Base-by-base conservation (phyloP, 2,329 filamentous ascomycete species). In the Beauveria medogensis region DNA sequence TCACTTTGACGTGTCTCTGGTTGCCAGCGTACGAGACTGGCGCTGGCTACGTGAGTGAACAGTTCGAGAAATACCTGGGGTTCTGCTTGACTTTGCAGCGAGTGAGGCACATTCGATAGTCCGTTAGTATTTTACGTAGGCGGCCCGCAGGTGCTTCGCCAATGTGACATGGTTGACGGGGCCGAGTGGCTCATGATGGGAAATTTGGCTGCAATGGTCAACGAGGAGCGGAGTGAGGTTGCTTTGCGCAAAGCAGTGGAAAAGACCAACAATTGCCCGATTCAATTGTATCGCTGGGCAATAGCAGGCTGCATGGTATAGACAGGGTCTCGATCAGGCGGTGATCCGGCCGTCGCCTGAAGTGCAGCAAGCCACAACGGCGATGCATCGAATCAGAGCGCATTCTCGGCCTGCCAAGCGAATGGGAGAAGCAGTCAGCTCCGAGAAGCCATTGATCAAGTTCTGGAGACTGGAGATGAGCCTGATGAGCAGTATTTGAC, bases 381-480 rank as follows among this genome's bases (percentile, higher is more conserved):
- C 47, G 47, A 59, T 43, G 37, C 30, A 59, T 59, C 56, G 56
- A 59, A 58, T 43, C 37, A 52, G 46, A 59, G 26, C 22, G 47
- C 18, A 52, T 30, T 34, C 18, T 40, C 28, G 26, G 43, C 26
- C 28, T 18, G n/a, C 26, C 40, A 37, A 5, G 43, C 20, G 22
- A 5, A 28, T 3, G 9, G 18, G 1, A 43, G 46, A 22, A 24
- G 30, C 2, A 43, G 18, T 7, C 14, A 30, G 10, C 9, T 28
- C 34, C 55, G 46, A 28, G 46, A 20, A 20, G 37, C 18, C 18
- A 52, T 51, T 52, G 56, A 40, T 24, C 26, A 5, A 48, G 16
- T 40, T 57, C 3, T 40, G 34, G 34, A 37, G 34, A 37, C 3
- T 48, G 34, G 34, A 37, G 34, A 37, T 14, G 34, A 37, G 34